Conservation (phyloP, 106 monocot genomes). For the Dendrobium huoshanense region DNA sequence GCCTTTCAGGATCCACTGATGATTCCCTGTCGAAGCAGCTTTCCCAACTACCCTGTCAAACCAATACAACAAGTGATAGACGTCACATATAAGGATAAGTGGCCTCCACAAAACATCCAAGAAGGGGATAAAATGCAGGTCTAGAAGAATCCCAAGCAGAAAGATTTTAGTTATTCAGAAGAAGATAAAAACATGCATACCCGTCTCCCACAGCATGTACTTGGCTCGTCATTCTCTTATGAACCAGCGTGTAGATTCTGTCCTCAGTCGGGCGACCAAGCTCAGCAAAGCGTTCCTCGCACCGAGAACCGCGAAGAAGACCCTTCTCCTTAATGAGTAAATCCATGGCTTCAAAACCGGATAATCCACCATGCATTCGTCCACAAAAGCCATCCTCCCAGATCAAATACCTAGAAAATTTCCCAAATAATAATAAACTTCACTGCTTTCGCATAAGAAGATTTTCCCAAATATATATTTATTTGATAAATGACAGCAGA, state of each 20-base stretch:
- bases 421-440: not conserved
- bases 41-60: conserved; percentile 54
- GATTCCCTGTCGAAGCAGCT: conserved; percentile 49
- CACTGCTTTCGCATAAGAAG: not conserved
- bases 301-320: conserved; percentile 5
- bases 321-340: conserved; percentile 16
- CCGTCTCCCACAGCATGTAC: conserved; percentile 60
- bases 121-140: not conserved
- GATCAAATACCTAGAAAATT: conserved; percentile 50
- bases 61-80: not conserved
- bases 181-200: conserved; percentile 21
- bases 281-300: conserved; percentile 7
- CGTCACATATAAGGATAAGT: not conserved
- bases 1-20: conserved; percentile 52
- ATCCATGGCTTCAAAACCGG: conserved; percentile 19
- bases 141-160: not conserved
- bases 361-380: not conserved
- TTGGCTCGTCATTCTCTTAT: conserved; percentile 48
- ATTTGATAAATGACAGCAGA: not conserved
- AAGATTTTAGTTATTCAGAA: not conserved
- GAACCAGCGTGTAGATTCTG: conserved; percentile 28
- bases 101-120: not conserved
- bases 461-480: not conserved
- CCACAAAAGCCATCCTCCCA: conserved; percentile 63
- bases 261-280: conserved; percentile 17